Evolutionary conservation across 208 protist species (phyloP), one percentile per base, ranked within the genome.

Genomic region (Polymyxa betae): DNA sequence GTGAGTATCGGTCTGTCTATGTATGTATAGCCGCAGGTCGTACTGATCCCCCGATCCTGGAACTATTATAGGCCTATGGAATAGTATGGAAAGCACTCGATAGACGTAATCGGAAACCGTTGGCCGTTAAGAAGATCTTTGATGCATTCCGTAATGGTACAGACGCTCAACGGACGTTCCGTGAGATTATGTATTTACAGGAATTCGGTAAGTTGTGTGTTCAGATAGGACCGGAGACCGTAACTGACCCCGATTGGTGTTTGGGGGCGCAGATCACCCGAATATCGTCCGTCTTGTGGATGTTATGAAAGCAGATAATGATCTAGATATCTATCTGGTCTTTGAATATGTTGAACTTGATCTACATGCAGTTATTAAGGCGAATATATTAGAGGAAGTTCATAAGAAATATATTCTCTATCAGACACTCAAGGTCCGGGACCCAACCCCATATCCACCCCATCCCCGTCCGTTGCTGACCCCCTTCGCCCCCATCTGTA

Each of bases 81-180:
- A 92, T 95, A 52, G 94, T 95, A 0, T 95, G 93, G 93, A 94
- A 94, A 77, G 92, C 93, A 0, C 90, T 91, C 35, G 92, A 95
- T 82, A 92, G 92, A 89, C 87, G 88, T 35, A 93, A 89, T 0
- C 44, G 78, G n/a, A 45, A 95, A 32, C 0, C 91, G 0, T 91
- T 96, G 20, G 95, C 95, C 60, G 52, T 96, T 0, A 96, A 96
- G 91, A 96, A 96, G 88, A 95, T 96, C 40, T 96, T 96, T 88
- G 93, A 94, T 38, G 95, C 95, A 0, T 96, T 96, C 49, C 91
- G 95, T 66, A 96, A 96, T 72, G 90, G 92, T 0, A 95, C 94
- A 0, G 95, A 96, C 90, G 94, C 95, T 24, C 95, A 96, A 90
- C 78, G 95, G 20, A 96, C 95, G 0, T 96, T 95, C 90, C 78